Conservation (phyloP, 2,329 filamentous ascomycete species). For the Zarea fungicola region DNA sequence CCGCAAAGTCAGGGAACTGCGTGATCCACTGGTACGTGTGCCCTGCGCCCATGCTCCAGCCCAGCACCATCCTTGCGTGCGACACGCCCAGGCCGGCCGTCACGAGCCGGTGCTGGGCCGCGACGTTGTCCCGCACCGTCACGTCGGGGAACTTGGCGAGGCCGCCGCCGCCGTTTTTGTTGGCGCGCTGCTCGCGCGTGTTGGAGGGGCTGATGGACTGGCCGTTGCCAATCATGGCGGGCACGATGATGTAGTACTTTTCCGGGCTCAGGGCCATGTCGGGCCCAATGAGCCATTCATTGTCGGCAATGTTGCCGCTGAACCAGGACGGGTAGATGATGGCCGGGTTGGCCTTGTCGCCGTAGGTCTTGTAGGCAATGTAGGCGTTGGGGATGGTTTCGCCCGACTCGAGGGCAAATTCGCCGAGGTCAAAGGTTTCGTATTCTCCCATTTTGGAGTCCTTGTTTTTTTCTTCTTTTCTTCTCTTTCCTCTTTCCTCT, state of each 20-base stretch:
- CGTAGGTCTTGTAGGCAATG: conserved; percentile 74
- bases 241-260: conserved; percentile 44
- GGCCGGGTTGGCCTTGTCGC: conserved; percentile 54
- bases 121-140: conserved; percentile 47
- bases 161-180: not conserved
- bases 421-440: conserved; percentile 53
- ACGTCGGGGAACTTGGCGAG: conserved; percentile 35
- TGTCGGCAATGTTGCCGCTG: conserved; percentile 56
- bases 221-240: conserved; percentile 47
- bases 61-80: conserved; percentile 42
- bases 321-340: conserved; percentile 78
- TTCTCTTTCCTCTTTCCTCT: too few relatives aligned
- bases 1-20: conserved; percentile 43
- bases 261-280: conserved; percentile 59
- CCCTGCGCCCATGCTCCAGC: conserved; percentile 53
- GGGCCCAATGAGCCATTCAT: conserved; percentile 67
- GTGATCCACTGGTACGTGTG: conserved; percentile 48
- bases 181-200: conserved; percentile 24
- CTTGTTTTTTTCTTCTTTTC: not conserved
- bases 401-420: conserved; percentile 63
- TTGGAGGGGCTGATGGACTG: conserved; percentile 51
- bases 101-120: conserved; percentile 40
- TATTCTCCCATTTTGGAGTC: conserved; percentile 6
- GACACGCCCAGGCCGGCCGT: conserved; percentile 36
- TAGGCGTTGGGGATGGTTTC: conserved; percentile 57